A percentile compares a stretch with the other conserved stretches of the same genome.
Evolutionary conservation across 805 yeast genomes (phyloP).

Genomic region (Yarrowia sp.): DNA sequence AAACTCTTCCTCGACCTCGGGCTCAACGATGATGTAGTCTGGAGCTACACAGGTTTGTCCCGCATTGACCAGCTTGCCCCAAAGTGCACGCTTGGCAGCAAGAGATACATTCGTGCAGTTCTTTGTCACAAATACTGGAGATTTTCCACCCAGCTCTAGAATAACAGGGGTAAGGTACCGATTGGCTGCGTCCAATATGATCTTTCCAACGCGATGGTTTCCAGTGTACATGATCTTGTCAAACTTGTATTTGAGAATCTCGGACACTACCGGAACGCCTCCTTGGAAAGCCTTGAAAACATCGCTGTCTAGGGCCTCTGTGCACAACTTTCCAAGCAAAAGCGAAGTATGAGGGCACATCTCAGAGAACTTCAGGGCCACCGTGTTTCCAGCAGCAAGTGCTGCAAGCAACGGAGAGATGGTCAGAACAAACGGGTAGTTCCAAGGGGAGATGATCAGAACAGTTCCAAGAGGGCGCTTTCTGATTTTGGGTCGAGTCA

Average conservation of each 20-base stretch:
- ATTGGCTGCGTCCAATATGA: conserved; percentile 77
- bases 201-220: conserved; percentile 66
- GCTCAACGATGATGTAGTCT: conserved; percentile 71
- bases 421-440: conserved; percentile 65
- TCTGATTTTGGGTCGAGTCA: conserved; percentile 33
- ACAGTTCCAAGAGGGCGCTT: conserved; percentile 55
- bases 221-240: conserved; percentile 91
- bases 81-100: conserved; percentile 60
- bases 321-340: conserved; percentile 53
- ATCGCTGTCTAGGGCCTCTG: conserved; percentile 51
- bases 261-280: conserved; percentile 59
- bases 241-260: conserved; percentile 57
- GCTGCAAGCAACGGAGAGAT: conserved; percentile 71
- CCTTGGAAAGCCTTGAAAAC: conserved; percentile 70
- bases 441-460: conserved; percentile 71
- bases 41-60: conserved; percentile 93
- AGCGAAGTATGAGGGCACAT: conserved; percentile 56
- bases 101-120: conserved; percentile 18
- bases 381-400: conserved; percentile 77
- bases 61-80: conserved; percentile 77
- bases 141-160: conserved; percentile 88
- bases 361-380: conserved; percentile 72
- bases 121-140: conserved; percentile 57
- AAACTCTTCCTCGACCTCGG: conserved; percentile 51
- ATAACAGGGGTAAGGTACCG: conserved; percentile 73